phyloP scores from a whole-genome alignment of 768 basidiomycete species.

The Albatrellus ellisii region DNA sequence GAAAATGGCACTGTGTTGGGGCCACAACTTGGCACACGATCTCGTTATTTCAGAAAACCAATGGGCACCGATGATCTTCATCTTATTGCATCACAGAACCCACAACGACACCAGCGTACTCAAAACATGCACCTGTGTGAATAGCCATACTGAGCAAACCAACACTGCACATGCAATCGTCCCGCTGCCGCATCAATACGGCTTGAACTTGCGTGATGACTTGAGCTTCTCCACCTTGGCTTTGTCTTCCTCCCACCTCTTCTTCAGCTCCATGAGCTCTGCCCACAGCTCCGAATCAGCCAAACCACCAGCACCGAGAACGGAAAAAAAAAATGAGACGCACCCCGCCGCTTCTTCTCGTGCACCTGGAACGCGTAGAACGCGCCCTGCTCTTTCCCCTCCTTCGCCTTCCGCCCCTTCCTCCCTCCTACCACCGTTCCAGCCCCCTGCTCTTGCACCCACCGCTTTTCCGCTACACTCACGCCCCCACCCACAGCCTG shows the following conservation, averaged over 20 bases:
- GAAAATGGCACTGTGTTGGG: too few relatives aligned
- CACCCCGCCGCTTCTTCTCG: constrained; percentile 80
- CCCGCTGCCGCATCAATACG: too few relatives aligned
- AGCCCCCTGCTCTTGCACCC: constrained; percentile 18
- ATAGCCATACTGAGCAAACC: too few relatives aligned
- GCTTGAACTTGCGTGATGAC: constrained; percentile 71
- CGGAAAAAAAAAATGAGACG: constrained; percentile 9
- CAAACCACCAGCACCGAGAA: constrained; percentile 2
- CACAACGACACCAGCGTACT: too few relatives aligned
- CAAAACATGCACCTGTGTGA: too few relatives aligned
- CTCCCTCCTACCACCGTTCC: constrained; percentile 21
- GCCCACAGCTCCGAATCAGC: neutral
- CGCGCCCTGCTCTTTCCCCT: constrained; percentile 43
- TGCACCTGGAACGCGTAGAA: constrained; percentile 90
- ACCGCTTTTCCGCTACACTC: constrained; percentile 48
- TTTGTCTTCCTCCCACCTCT: constrained; percentile 83
- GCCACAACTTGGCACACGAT: too few relatives aligned
- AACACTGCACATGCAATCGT: too few relatives aligned
- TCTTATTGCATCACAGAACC: too few relatives aligned
- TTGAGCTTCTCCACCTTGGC: constrained; percentile 72
- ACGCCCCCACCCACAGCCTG: constrained; percentile 77
- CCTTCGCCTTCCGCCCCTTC: constrained; percentile 47
- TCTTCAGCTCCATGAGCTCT: constrained; percentile 52
- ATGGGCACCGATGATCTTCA: too few relatives aligned
- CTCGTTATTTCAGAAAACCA: too few relatives aligned